Base-by-base conservation (phyloP, 2,329 filamentous ascomycete species). In the Drechslerella coelobrocha region DNA sequence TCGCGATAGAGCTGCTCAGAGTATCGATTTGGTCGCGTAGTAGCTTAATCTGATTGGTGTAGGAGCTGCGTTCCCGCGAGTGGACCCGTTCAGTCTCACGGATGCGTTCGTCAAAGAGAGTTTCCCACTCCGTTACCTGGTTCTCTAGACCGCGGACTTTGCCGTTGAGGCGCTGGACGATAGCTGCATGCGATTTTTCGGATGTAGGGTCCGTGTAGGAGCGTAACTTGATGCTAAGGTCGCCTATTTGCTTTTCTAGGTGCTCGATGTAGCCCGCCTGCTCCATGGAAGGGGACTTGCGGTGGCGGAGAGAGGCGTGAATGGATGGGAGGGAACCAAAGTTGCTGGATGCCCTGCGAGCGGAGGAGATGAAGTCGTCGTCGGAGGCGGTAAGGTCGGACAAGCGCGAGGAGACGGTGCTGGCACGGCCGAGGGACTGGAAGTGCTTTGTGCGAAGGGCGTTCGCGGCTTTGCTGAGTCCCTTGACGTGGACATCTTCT, bases 131-230 rank as follows among this genome's bases (percentile, higher is more conserved):
- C 8, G 61, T 61, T 21, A 72, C 61, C 50, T 72, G 68, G 39
- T 72, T 72, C 51, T 72, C 61, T 26, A 72, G 48, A 39, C 61
- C 61, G 29, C 68, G 52, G 37, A 72, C 61, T 39, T 72, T 72
- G 26, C 48, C 61, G 43, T 72, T 72, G 24, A 72, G 53, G 23
- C 68, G 52, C 45, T 72, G 68, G 9, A 72, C 68, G 26, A 72
- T 62, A 12, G 68, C 68, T 3, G 68, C 68, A 52, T 72, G 68
- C 19, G 68, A 72, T 34, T 65, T 65, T 56, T 72, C 68, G 39
- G 60, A 65, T 14, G 68, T 56, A 39, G 68, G 61, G 55, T 72
- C 68, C 41, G 68, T 72, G 39, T 72, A 72, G 4, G 68, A 72
- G 5, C 61, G 31, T 47, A 72, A 43, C 41, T 72, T 66, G 54